Evolutionary conservation across 2,329 filamentous ascomycete genomes (phyloP).

Genomic region (Stagonosporopsis tanaceti): DNA sequence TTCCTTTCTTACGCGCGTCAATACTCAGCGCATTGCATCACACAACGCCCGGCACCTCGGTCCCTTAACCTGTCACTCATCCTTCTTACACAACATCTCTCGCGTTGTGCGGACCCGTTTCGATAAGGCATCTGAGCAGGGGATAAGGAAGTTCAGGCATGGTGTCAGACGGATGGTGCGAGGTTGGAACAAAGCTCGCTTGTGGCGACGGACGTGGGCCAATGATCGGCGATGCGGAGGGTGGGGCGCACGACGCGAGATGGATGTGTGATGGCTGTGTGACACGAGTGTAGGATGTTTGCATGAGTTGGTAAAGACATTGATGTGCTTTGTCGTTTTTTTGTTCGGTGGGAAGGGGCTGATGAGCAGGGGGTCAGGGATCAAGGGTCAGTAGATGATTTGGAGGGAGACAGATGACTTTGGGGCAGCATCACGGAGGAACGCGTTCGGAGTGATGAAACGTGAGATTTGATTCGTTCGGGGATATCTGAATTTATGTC

Average conservation of each 20-base stretch:
- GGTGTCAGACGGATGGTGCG: background rate
- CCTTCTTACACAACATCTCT: background rate
- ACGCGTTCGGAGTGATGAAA: background rate
- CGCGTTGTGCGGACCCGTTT: background rate
- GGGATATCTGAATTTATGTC: background rate
- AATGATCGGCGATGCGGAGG: background rate
- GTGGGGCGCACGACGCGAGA: background rate
- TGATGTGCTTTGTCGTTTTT: background rate
- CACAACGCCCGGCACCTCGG: background rate
- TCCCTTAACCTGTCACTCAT: background rate
- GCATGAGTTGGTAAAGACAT: background rate
- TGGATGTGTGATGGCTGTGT: background rate
- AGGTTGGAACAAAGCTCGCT: constrained; percentile 9
- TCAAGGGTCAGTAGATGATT: too few species aligned
- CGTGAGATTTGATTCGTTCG: background rate
- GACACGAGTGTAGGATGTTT: too few species aligned
- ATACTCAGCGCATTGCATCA: too few species aligned
- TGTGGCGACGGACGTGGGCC: background rate
- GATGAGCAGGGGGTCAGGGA: background rate
- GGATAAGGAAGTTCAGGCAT: background rate
- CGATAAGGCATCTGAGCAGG: background rate
- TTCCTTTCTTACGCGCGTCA: background rate
- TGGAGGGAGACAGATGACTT: background rate
- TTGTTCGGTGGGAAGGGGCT: too few species aligned
- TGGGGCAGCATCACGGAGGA: background rate